Conservation (phyloP, 169 alveolate genomes). For the Plasmodium gaboni region DNA sequence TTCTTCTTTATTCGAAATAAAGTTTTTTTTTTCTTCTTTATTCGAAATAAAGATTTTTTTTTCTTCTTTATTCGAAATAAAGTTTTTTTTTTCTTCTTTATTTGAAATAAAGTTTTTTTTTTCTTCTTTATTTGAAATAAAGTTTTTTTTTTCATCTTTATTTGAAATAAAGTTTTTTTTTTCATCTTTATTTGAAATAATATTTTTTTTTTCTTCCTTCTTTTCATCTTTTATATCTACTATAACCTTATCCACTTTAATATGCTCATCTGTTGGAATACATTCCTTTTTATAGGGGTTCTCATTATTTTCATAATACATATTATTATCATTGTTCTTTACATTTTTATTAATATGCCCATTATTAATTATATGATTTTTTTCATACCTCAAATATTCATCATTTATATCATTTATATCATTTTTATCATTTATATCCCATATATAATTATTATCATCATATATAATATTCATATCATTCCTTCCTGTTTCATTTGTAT, state of each 20-base stretch:
- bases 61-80: not conserved
- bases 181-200: not conserved
- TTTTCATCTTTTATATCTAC: no score
- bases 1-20: not conserved
- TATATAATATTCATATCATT: not conserved
- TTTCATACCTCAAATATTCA: no score
- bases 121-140: not conserved
- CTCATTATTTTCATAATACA: no score
- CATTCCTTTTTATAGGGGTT: not conserved
- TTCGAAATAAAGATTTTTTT: not conserved
- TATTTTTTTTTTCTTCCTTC: not conserved
- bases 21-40: not conserved
- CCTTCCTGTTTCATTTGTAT: not conserved
- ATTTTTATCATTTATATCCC: no score
- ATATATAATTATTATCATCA: not conserved
- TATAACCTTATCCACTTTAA: no score
- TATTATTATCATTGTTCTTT: no score
- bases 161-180: not conserved
- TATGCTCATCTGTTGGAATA: not conserved
- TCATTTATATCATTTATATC: no score
- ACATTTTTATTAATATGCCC: no score
- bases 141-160: not conserved
- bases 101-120: not conserved
- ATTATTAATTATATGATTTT: no score
- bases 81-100: not conserved